Conservation (phyloP, 2,329 filamentous ascomycete species). For the Alternaria dauci region DNA sequence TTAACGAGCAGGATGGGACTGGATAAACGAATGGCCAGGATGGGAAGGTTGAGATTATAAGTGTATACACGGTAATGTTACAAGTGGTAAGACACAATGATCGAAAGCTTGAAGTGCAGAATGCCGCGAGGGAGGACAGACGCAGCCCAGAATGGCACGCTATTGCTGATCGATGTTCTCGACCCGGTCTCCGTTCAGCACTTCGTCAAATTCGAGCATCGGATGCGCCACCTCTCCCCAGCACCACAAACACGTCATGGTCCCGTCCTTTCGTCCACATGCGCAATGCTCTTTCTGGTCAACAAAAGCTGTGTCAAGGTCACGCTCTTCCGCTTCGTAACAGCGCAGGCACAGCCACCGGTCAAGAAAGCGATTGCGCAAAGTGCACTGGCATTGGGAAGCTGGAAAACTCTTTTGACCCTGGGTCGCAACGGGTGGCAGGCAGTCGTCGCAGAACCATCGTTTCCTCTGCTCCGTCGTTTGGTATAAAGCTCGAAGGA, state of each 20-base stretch:
- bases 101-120: background rate
- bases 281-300: slow-evolving; percentile 8
- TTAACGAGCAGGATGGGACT: background rate
- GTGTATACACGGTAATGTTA: background rate
- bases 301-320: slow-evolving; percentile 7
- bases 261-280: slow-evolving; percentile 17
- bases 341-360: slow-evolving; percentile 37
- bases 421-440: slow-evolving; percentile 1
- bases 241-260: slow-evolving; percentile 29
- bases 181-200: background rate
- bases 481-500: slow-evolving; percentile 35
- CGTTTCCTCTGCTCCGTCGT: slow-evolving; percentile 33
- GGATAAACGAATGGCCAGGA: background rate
- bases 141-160: background rate
- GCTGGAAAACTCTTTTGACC: background rate
- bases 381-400: slow-evolving; percentile 27
- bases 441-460: slow-evolving; percentile 14
- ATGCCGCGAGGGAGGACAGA: background rate
- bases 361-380: slow-evolving; percentile 28
- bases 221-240: slow-evolving; percentile 17
- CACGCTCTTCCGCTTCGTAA: slow-evolving; percentile 24
- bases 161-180: background rate
- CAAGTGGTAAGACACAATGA: background rate
- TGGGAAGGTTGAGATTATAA: background rate
- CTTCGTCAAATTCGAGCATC: background rate